Evolutionary conservation across 2,329 filamentous ascomycete genomes (phyloP), one percentile per base, ranked within the genome.

Genomic region (Fusarium algeriense): DNA sequence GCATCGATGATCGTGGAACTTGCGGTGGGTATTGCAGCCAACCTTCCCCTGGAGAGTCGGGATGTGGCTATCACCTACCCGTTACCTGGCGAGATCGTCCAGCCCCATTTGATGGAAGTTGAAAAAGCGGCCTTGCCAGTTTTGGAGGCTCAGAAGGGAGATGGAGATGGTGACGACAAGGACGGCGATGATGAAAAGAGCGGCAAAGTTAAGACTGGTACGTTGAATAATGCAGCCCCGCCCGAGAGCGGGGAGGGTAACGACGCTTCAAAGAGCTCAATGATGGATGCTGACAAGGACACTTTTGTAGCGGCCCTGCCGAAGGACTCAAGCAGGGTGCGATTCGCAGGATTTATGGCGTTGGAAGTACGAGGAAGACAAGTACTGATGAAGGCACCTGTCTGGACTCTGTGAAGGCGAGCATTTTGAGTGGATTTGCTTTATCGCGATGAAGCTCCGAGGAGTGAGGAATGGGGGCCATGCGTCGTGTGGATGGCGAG

Each of bases 1-100:
- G 92, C 95, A 4, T 91, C 91, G 59, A 97, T 96, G 90, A 98
- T 99, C 79, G 88, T 98, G 59, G 95, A 98, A 81, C 87, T 98
- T 54, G 94, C 95, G 1, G 88, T 98, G 34, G 92, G 91, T 67
- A 94, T 99, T 70, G 90, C 93, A 1, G 89, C 91, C 64, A 97
- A 98, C 79, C 83, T 98, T 48, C 95, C 96, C 0, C 83, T 97
- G 41, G 96, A 99, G 81, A 96, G 93, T 74, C 90, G 96, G 70
- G 96, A 98, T 77, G 93, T 99, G 19, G 90, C 90, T 45, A 92
- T 99, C 67, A 90, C 92, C 69, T 98, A 97, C 78, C 94, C 95
- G 56, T 83, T 91, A 62, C 95, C 96, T 0, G 93, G 93, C 45
- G 88, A 92, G 46, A 80, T 86, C 44, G 85, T 98, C 62, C 86